Evolutionary conservation across 2,329 filamentous ascomycete species (phyloP).

Genomic region (Piedraia hortae): DNA sequence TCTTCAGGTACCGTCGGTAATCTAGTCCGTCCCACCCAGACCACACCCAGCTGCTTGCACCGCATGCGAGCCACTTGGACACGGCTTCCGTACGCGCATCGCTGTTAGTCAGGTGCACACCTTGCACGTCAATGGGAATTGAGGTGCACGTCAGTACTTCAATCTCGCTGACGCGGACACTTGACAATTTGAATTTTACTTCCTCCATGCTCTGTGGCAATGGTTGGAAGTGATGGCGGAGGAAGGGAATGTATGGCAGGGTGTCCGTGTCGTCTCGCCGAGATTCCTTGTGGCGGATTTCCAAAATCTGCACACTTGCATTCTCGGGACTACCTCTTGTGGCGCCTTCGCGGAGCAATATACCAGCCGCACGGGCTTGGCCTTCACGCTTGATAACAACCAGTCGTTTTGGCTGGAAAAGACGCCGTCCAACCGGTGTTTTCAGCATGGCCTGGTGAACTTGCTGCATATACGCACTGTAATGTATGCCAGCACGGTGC

Average conservation of each 20-base stretch:
- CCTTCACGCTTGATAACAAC: constrained; percentile 57
- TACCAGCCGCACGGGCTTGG: constrained; percentile 54
- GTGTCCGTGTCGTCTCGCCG: constrained; percentile 58
- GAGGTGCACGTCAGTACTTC: constrained; percentile 57
- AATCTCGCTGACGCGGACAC: constrained; percentile 48
- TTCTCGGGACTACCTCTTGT: constrained; percentile 33
- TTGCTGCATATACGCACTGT: constrained; percentile 50
- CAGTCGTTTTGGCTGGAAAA: constrained; percentile 49
- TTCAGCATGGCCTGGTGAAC: constrained; percentile 47
- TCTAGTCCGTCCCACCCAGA: constrained; percentile 63
- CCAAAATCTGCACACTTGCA: constrained; percentile 50
- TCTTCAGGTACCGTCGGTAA: constrained; percentile 47
- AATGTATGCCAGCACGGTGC: constrained; percentile 58
- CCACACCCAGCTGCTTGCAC: constrained; percentile 48
- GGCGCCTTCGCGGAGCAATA: constrained; percentile 50
- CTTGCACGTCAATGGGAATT: constrained; percentile 15
- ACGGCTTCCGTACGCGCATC: constrained; percentile 32
- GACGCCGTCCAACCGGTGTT: constrained; percentile 58
- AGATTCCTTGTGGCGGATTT: constrained; percentile 37
- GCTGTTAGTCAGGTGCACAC: constrained; percentile 14
- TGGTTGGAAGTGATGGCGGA: constrained; percentile 37
- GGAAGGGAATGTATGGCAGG: constrained; percentile 50
- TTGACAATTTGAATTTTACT: constrained; percentile 37
- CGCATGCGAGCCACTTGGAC: constrained; percentile 35
- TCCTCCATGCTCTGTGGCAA: constrained; percentile 39